Percentiles rank a stretch among this genome's conserved stretches.
Conservation (phyloP, 225 moss, liverwort and hornwort genomes). For the Pleurozium schreberi region DNA sequence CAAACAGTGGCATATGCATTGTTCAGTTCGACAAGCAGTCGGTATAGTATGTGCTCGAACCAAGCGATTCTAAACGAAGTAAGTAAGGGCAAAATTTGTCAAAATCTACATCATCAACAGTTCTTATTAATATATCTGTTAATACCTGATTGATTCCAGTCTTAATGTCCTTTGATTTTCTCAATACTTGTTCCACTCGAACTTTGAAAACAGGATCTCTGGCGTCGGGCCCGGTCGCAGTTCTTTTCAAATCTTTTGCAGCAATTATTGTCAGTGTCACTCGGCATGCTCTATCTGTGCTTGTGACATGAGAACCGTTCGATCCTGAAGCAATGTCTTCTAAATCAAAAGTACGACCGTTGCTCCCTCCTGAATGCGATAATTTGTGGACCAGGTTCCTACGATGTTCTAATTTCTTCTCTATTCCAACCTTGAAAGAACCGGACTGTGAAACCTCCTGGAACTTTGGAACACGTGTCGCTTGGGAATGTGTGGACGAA, state of each 20-base stretch:
- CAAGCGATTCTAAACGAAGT: neutral
- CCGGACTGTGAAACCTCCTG: conserved; percentile 14
- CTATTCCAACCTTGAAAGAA: conserved; percentile 32
- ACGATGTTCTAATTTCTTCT: conserved; percentile 30
- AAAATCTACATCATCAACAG: neutral
- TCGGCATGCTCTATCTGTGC: conserved; percentile 56
- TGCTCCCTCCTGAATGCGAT: conserved; percentile 51
- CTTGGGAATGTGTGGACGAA: neutral
- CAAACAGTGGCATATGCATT: neutral
- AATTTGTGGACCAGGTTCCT: conserved; percentile 35
- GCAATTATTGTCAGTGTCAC: conserved; percentile 62
- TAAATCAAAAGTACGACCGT: conserved; percentile 43
- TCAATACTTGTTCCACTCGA: conserved; percentile 59
- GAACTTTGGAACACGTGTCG: conserved; percentile 1
- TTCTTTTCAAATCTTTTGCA: conserved; percentile 66
- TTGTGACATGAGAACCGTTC: conserved; percentile 43
- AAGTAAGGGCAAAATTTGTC: neutral
- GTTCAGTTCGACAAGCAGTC: neutral
- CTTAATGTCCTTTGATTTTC: conserved; percentile 58
- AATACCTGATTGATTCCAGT: conserved; percentile 21
- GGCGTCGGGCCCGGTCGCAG: conserved; percentile 48
- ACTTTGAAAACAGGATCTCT: conserved; percentile 78
- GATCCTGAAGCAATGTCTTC: conserved; percentile 45
- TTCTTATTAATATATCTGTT: neutral
- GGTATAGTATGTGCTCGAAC: neutral